Evolutionary conservation across 768 basidiomycete genomes (phyloP).

Genomic region (Rhizopogon vulgaris): DNA sequence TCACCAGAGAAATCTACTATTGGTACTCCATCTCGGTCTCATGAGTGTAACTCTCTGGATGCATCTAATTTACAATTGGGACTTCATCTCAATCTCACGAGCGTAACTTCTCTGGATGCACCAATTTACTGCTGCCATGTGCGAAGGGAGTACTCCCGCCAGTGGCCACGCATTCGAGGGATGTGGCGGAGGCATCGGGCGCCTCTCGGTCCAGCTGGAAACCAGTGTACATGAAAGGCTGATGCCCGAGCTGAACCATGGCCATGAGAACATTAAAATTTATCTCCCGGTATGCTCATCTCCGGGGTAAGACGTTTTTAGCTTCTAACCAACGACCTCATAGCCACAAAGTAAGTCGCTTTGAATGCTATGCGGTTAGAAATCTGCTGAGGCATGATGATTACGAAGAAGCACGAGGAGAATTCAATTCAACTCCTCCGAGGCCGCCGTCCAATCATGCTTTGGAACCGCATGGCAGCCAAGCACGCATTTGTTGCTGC

Average conservation of each 20-base stretch:
- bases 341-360: background rate
- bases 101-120: background rate
- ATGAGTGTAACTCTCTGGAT: background rate
- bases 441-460: slow-evolving; percentile 2
- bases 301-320: background rate
- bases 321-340: background rate
- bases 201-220: background rate
- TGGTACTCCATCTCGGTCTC: background rate
- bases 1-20: background rate
- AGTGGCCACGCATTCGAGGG: background rate
- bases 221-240: too few relatives aligned
- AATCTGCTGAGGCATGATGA: background rate
- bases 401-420: background rate
- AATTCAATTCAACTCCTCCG: too few relatives aligned
- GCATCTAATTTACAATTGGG: background rate
- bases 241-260: too few relatives aligned
- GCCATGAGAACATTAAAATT: background rate
- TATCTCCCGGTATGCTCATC: background rate
- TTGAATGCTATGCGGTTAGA: background rate
- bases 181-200: background rate
- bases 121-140: background rate
- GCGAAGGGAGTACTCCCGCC: background rate
- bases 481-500: background rate
- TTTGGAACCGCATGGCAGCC: background rate
- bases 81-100: background rate